Base-by-base conservation (phyloP, 257 asterid species). In the Dorcoceras hygrometricum region DNA sequence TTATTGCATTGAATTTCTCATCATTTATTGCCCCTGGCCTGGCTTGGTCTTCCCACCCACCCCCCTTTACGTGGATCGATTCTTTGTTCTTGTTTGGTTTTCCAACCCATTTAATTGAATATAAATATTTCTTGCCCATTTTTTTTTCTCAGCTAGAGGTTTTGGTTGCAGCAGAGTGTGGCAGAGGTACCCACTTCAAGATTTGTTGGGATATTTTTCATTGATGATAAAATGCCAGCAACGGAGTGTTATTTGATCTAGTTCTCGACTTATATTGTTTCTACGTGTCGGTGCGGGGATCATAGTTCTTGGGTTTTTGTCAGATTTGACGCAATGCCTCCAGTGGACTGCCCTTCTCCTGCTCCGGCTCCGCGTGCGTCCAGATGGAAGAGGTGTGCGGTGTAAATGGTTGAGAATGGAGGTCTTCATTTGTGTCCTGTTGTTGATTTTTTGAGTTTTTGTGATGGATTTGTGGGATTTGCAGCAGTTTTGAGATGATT, bases 241-340 rank as follows among this genome's bases (percentile, higher is more conserved):
- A 14, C 16, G 22, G 22, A 16, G 53, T 16, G 22, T 14, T 16
- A 46, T 46, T 46, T 46, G 53, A 46, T 32, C 23, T 24, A 5
- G 26, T 67, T 31, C 11, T 23, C 32, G 23, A 29, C 39, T 50
- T 31, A 1, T 46, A 62, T 16, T 3, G 53, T 20, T 46, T 46
- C 53, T 46, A 20, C 20, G 51, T 71, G 84, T 80, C 82, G 81
- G 84, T 76, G 80, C 62, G 51, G 48, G 23, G 8, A 54, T n/a
- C 24, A 28, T 72, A 16, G 6, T 39, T 34, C 6, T 60, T 48
- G 24, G 50, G 50, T 39, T 36, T 65, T 62, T 32, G 18, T 66
- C 48, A 63, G 71, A 32, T 31, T 65, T 70, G 48, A 59, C 10
- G 6, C 14, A 50, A 53, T 71, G 27, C 4, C 59, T 22, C 23